These are phyloP conservation scores for Trypanosomatidae sp. DNA, from an alignment of 208 protist species.

Conservation along the genomic window DNA sequence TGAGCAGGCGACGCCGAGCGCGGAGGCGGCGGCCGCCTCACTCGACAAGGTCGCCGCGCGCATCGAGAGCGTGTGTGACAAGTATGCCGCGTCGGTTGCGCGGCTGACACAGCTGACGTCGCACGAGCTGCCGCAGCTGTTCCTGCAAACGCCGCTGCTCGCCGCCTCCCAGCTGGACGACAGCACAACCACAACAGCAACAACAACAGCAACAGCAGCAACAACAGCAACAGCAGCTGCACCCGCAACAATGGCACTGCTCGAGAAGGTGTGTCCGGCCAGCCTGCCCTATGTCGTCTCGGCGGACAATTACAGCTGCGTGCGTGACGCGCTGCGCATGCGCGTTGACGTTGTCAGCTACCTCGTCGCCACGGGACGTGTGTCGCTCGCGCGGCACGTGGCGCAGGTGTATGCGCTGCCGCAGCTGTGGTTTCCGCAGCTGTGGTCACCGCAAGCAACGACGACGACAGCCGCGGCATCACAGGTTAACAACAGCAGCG, in stretches of 20 bases:
- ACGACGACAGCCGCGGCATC: not conserved
- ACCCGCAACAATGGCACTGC: slow-evolving; percentile 4
- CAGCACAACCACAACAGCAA: not conserved
- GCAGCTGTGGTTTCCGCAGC: slow-evolving; percentile 56
- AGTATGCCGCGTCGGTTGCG: slow-evolving; percentile 29
- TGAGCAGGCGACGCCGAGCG: slow-evolving; percentile 28
- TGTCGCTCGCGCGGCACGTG: slow-evolving; percentile 36
- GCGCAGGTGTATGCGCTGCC: slow-evolving; percentile 45
- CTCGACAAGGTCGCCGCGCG: slow-evolving; percentile 53
- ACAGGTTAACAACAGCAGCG: not conserved
- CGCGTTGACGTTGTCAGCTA: slow-evolving; percentile 74
- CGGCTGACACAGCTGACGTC: slow-evolving; percentile 17
- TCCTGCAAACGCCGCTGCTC: slow-evolving; percentile 30
- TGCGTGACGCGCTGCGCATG: slow-evolving; percentile 29
- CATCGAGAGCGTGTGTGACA: slow-evolving; percentile 23
- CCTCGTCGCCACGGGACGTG: slow-evolving; percentile 51
- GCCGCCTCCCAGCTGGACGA: slow-evolving; percentile 1
- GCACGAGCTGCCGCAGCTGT: slow-evolving; percentile 22
- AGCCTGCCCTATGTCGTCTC: slow-evolving; percentile 29
- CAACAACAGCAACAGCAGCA: not conserved
- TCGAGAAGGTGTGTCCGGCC: slow-evolving; percentile 41
- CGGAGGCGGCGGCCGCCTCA: slow-evolving; percentile 45
- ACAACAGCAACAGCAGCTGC: not conserved
- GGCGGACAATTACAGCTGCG: slow-evolving; percentile 23
- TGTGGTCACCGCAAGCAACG: not conserved